phyloP scores from a whole-genome alignment of 2,329 filamentous ascomycete species.

The Colletotrichum sojae region DNA sequence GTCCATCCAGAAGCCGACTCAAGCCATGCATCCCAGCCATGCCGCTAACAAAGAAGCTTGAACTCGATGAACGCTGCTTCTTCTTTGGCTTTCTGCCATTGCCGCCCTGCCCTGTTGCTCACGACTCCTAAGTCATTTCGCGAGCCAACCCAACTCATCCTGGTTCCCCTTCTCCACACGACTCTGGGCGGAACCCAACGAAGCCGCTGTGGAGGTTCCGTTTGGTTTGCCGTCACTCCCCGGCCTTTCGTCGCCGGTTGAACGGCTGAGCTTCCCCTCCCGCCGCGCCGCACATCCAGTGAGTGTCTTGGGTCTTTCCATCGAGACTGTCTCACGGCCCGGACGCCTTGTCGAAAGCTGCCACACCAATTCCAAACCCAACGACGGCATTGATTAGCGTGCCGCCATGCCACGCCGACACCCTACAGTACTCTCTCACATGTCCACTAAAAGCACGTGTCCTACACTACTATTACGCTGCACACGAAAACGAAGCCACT shows the following conservation, averaged over 20 bases:
- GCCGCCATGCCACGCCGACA: not conserved
- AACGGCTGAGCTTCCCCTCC: slow-evolving; percentile 35
- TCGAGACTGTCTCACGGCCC: slow-evolving; percentile 31
- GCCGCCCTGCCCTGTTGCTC: slow-evolving; percentile 6
- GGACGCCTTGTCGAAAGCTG: slow-evolving; percentile 12
- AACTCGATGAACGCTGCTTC: slow-evolving; percentile 15
- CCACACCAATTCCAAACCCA: slow-evolving; percentile 8
- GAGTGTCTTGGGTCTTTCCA: not conserved
- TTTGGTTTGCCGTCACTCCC: slow-evolving; percentile 36
- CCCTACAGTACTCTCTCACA: no score
- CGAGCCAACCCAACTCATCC: slow-evolving; percentile 16
- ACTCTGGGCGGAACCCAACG: slow-evolving; percentile 28
- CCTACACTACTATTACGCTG: not conserved
- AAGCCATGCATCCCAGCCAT: slow-evolving; percentile 12
- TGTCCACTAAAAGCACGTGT: no score
- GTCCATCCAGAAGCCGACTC: slow-evolving; percentile 5
- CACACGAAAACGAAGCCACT: slow-evolving; percentile 18
- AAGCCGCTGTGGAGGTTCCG: slow-evolving; percentile 39
- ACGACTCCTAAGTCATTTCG: slow-evolving; percentile 6
- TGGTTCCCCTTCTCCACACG: slow-evolving; percentile 24
- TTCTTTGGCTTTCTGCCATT: slow-evolving; percentile 5
- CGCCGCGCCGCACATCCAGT: slow-evolving; percentile 12
- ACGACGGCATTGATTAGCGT: slow-evolving; percentile 15
- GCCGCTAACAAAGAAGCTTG: slow-evolving; percentile 38
- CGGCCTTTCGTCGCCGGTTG: slow-evolving; percentile 29